These are phyloP conservation scores for Fagus crenata DNA, from an alignment of 306 rosid species.

Conservation along the genomic window DNA sequence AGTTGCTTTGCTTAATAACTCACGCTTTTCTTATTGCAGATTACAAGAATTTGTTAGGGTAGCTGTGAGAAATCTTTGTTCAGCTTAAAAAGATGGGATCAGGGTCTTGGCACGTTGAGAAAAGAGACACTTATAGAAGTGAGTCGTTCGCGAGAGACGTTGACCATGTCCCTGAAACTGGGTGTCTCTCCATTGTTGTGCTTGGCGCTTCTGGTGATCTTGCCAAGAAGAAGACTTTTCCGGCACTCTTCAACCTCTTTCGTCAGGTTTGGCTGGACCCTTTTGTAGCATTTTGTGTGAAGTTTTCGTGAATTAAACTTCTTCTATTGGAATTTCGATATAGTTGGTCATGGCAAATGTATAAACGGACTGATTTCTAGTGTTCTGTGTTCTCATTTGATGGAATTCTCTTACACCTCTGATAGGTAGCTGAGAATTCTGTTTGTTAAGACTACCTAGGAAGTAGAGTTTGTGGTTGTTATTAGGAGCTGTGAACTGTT, in stretches of 20 bases:
- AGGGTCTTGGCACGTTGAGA: slow-evolving; percentile 57
- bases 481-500: background rate
- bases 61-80: slow-evolving; percentile 19
- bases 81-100: slow-evolving; percentile 56
- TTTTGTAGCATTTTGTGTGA: slow-evolving; percentile 1
- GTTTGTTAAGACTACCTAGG: background rate
- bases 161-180: slow-evolving; percentile 58
- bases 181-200: slow-evolving; percentile 74
- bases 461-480: background rate
- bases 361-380: background rate
- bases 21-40: slow-evolving; percentile 1
- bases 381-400: background rate
- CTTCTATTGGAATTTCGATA: background rate
- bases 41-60: slow-evolving; percentile 24
- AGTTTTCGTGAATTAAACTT: slow-evolving; percentile 1
- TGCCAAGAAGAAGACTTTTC: slow-evolving; percentile 98
- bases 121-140: slow-evolving; percentile 30
- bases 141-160: slow-evolving; percentile 47
- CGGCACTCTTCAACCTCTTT: slow-evolving; percentile 83
- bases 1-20: background rate
- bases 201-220: slow-evolving; percentile 99
- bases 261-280: slow-evolving; percentile 52
- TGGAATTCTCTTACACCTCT: background rate
- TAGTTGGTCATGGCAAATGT: background rate
- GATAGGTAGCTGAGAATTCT: background rate